phyloP scores from a whole-genome alignment of 192 early-diverging fungal genomes.

The Cetraspora pellucida region DNA sequence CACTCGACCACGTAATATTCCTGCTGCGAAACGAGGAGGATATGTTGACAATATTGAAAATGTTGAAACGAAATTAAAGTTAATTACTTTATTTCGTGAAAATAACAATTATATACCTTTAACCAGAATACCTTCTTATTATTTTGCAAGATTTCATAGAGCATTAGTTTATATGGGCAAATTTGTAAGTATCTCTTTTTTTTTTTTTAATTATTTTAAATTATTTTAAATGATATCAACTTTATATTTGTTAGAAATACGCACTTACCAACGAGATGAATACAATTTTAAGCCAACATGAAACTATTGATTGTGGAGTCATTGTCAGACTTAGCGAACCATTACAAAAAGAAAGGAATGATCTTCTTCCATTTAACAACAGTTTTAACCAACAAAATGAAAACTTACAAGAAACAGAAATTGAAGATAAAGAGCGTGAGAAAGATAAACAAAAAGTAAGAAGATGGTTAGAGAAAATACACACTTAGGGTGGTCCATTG shows the following conservation, averaged over 20 bases:
- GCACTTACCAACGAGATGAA: neutral
- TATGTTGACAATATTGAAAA: neutral
- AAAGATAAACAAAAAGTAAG: too few relatives aligned
- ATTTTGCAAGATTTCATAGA: constrained; percentile 8
- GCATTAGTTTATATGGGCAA: constrained; percentile 10
- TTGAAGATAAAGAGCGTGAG: too few relatives aligned
- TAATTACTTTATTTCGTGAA: constrained; percentile 19
- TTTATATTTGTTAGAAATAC: neutral
- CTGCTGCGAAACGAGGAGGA: neutral
- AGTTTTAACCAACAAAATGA: too few relatives aligned
- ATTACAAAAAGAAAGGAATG: neutral
- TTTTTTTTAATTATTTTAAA: neutral
- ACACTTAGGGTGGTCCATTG: too few relatives aligned
- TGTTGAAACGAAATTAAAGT: constrained; percentile 13
- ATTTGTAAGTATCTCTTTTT: constrained; percentile 1
- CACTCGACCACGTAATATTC: neutral
- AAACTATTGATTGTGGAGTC: neutral
- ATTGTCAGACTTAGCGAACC: constrained; percentile 12
- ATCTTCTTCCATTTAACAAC: neutral
- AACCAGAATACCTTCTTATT: neutral
- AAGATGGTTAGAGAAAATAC: too few relatives aligned
- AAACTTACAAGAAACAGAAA: too few relatives aligned
- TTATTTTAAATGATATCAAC: neutral
- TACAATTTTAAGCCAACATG: neutral
- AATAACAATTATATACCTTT: constrained; percentile 9